A percentile compares a stretch with the other conserved stretches of the same genome.
Evolutionary conservation across 169 alveolate species (phyloP).

Genomic region (Eimeria falciformis): DNA sequence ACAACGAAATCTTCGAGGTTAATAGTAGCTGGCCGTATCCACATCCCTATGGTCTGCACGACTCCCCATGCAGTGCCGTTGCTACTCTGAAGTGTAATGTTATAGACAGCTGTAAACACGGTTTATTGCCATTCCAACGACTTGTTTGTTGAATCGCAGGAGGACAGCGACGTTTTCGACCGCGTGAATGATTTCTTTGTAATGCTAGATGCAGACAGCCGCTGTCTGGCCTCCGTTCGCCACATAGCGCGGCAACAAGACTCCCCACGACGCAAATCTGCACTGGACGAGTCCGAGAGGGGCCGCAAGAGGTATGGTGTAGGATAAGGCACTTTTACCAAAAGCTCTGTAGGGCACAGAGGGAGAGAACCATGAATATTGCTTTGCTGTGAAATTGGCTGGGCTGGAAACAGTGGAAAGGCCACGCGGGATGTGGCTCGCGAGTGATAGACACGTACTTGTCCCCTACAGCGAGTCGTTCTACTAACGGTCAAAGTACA

Average conservation of each 20-base stretch:
- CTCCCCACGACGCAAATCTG: background rate
- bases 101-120: background rate
- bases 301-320: background rate
- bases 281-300: background rate
- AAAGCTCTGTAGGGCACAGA: too few relatives aligned
- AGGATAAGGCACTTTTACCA: too few relatives aligned
- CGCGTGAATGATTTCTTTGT: conserved; percentile 61
- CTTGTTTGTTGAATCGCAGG: background rate
- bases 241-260: conserved; percentile 8
- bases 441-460: background rate
- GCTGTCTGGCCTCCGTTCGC: conserved; percentile 58
- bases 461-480: background rate
- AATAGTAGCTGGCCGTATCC: background rate
- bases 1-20: conserved; percentile 39
- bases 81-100: too few relatives aligned
- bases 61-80: too few relatives aligned
- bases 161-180: conserved; percentile 12
- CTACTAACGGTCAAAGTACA: background rate
- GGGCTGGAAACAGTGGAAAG: too few relatives aligned
- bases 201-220: conserved; percentile 69
- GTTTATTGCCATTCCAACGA: background rate
- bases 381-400: too few relatives aligned
- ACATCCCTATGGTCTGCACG: too few relatives aligned
- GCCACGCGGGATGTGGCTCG: too few relatives aligned
- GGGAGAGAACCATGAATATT: too few relatives aligned